Percentiles rank a stretch among this genome's conserved stretches.
phyloP scores from a whole-genome alignment of 495 filamentous ascomycete species.

The Penicillium turbatum region DNA sequence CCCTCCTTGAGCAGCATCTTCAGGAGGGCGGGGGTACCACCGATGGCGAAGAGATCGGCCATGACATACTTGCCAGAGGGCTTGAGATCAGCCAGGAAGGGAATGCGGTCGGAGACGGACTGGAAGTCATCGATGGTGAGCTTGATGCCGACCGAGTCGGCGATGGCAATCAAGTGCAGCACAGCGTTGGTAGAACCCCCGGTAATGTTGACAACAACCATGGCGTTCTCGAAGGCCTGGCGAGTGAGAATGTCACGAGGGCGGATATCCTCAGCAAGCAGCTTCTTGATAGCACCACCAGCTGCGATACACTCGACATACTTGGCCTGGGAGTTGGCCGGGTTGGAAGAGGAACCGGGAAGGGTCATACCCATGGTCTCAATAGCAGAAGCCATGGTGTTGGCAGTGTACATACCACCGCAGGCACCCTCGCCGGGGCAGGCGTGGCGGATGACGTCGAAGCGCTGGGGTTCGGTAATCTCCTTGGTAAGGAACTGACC shows the following conservation, averaged over 20 bases:
- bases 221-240: conserved; percentile 92
- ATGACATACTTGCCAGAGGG: conserved; percentile 97
- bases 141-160: conserved; percentile 87
- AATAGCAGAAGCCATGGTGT: conserved; percentile 97
- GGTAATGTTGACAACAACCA: conserved; percentile 91
- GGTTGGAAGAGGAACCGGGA: conserved; percentile 87
- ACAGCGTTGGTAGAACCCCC: conserved; percentile 97
- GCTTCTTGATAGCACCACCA: conserved; percentile 79
- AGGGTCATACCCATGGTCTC: conserved; percentile 95
- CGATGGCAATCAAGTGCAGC: conserved; percentile 93
- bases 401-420: conserved; percentile 99
- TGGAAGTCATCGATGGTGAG: conserved; percentile 98
- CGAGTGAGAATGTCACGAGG: conserved; percentile 88
- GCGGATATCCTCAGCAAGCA: conserved; percentile 82
- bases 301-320: conserved; percentile 78
- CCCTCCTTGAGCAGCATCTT: conserved; percentile 91
- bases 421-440: conserved; percentile 93
- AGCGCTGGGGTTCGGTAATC: conserved; percentile 84
- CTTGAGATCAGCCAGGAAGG: conserved; percentile 94
- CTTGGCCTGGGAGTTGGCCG: conserved; percentile 83
- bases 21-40: conserved; percentile 84
- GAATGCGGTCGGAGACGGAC: conserved; percentile 80
- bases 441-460: conserved; percentile 91
- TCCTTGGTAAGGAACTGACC: conserved; percentile 90
- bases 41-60: conserved; percentile 83